Evolutionary conservation across 2,329 filamentous ascomycete species (phyloP), one percentile per base, ranked within the genome.

Genomic region (Zelopaecilomyces penicillatus): DNA sequence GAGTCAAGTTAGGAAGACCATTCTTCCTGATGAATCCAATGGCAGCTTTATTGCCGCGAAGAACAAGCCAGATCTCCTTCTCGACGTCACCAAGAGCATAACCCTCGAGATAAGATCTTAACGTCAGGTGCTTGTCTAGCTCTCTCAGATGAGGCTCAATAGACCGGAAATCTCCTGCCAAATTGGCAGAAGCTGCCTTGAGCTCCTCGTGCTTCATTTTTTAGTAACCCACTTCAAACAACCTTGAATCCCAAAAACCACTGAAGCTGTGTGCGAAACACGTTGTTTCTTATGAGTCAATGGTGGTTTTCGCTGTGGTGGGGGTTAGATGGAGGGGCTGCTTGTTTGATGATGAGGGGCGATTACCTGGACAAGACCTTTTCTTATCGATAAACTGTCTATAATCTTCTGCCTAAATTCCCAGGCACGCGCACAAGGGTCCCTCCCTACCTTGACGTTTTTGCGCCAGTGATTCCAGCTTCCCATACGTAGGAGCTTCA

Each of bases 1-100:
- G 80, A 43, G 80, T 78, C 49, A 95, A 65, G 64, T 93, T 95
- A 47, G 76, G 71, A 54, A 91, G 79, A 29, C 79, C 70, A 37
- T 83, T 85, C 67, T 87, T 87, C 67, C 87, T 86, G 56, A 95
- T 75, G 54, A 86, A 87, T 4, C 86, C 81, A 53, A 85, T 76
- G 12, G 87, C 85, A n/a, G 89, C 86, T 50, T 87, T 83, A 70
- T 95, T 96, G 56, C 78, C 82, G 46, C 87, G 83, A 43, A 96
- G 75, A 5, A 85, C 82, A 56, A 84, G 78, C 87, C 88, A 97
- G 52, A 95, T 76, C 58, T 84, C 84, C 51, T 82, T 78, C 64
- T 97, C 91, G 51, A 84, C 74, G 36, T 88, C 80, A 46, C 83
- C 83, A 41, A 93, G 72, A 28, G 73, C 73, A 71, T 95, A 91